phyloP scores from a whole-genome alignment of 257 asterid genomes.

The Penstemon barbatus region DNA sequence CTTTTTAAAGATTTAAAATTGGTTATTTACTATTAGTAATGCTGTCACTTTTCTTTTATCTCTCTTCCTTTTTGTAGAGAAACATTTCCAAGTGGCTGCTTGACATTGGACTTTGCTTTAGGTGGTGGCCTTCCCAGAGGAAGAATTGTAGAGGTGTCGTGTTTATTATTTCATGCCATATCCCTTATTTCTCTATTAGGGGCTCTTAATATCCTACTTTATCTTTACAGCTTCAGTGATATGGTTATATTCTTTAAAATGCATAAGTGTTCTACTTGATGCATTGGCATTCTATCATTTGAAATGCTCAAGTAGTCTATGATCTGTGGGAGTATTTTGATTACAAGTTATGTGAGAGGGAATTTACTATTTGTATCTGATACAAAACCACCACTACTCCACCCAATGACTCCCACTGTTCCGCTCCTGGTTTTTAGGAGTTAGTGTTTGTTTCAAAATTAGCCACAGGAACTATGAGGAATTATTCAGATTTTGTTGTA shows the following conservation, averaged over 20 bases:
- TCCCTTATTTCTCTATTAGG: not conserved
- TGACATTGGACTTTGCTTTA: slow-evolving; percentile 91
- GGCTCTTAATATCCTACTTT: not conserved
- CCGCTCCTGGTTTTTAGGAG: no score
- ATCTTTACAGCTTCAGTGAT: slow-evolving; percentile 7
- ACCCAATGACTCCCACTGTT: no score
- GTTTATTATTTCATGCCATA: slow-evolving; percentile 4
- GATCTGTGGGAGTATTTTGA: not conserved
- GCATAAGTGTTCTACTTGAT: slow-evolving; percentile 6
- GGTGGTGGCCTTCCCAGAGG: slow-evolving; percentile 99
- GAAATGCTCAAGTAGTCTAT: no score
- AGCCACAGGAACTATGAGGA: no score
- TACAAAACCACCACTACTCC: no score
- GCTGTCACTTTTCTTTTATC: slow-evolving; percentile 1
- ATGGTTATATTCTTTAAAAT: not conserved
- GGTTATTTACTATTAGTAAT: not conserved
- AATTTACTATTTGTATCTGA: not conserved
- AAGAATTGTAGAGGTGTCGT: slow-evolving; percentile 87
- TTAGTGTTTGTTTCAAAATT: no score
- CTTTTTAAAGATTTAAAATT: not conserved
- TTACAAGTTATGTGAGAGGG: not conserved
- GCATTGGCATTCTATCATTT: not conserved
- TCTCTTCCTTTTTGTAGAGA: slow-evolving; percentile 54
- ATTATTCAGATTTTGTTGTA: no score
- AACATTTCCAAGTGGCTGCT: slow-evolving; percentile 96